Evolutionary conservation across 768 basidiomycete species (phyloP).

Genomic region (Pleurotus salmoneostramineus): DNA sequence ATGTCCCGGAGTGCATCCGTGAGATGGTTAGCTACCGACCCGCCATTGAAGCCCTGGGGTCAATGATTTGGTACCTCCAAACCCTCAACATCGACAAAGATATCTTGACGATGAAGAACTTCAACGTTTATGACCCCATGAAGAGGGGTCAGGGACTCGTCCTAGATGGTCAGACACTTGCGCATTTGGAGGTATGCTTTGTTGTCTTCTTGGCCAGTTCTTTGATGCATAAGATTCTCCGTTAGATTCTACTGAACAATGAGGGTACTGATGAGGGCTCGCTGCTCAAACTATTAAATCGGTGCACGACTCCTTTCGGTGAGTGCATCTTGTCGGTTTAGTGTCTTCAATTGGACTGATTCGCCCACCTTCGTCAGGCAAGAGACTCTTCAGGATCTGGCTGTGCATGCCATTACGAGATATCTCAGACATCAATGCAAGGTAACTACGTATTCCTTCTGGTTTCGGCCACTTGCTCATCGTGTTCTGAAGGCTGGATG

Average conservation of each 20-base stretch:
- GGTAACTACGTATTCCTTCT: conserved; percentile 38
- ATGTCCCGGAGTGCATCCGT: conserved; percentile 70
- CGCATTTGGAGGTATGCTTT: conserved; percentile 80
- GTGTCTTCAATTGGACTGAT: conserved; percentile 9
- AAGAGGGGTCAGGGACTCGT: conserved; percentile 80
- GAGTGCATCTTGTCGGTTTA: conserved; percentile 15
- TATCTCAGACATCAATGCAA: conserved; percentile 80
- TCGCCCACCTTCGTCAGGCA: conserved; percentile 48
- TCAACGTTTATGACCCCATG: conserved; percentile 97
- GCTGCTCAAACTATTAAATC: conserved; percentile 71
- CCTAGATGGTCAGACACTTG: conserved; percentile 92
- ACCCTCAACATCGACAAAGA: conserved; percentile 96
- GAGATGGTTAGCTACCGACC: conserved; percentile 59
- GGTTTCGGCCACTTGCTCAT: conserved; percentile 1
- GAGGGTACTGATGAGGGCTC: conserved; percentile 94
- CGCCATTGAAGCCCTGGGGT: conserved; percentile 85
- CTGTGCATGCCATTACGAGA: conserved; percentile 88
- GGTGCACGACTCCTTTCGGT: conserved; percentile 93
- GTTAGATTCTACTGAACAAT: conserved; percentile 80
- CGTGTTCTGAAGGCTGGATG: conserved; percentile 68
- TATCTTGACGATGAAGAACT: conserved; percentile 92
- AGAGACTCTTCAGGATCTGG: conserved; percentile 96
- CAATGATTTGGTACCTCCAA: conserved; percentile 92
- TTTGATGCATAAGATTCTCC: conserved; percentile 1
- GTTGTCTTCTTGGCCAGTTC: not conserved